phyloP scores from a whole-genome alignment of 306 rosid genomes.

The Rosa chinensis region DNA sequence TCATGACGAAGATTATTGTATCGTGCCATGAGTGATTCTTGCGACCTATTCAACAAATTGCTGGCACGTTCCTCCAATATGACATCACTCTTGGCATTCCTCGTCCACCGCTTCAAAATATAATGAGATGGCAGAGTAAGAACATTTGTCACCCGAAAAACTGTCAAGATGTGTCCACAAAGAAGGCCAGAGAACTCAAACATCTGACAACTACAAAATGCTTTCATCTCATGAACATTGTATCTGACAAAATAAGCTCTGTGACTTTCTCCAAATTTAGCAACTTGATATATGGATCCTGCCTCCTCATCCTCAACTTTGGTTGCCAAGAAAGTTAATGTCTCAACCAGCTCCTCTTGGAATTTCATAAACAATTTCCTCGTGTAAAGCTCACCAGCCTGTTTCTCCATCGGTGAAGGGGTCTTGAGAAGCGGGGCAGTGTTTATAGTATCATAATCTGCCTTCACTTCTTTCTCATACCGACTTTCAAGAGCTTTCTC shows the following conservation, averaged over 20 bases:
- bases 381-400: slow-evolving; percentile 33
- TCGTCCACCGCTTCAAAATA: slow-evolving; percentile 38
- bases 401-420: slow-evolving; percentile 47
- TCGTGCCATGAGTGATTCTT: slow-evolving; percentile 24
- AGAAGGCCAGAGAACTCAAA: slow-evolving; percentile 35
- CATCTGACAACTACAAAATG: slow-evolving; percentile 35
- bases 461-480: slow-evolving; percentile 37
- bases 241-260: slow-evolving; percentile 27
- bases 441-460: slow-evolving; percentile 35
- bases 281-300: slow-evolving; percentile 23
- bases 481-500: slow-evolving; percentile 42
- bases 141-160: slow-evolving; percentile 41
- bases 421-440: slow-evolving; percentile 31
- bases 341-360: slow-evolving; percentile 38
- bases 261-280: slow-evolving; percentile 34
- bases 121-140: slow-evolving; percentile 39
- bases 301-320: slow-evolving; percentile 30
- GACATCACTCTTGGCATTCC: slow-evolving; percentile 42
- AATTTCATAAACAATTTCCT: slow-evolving; percentile 39
- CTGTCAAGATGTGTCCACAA: slow-evolving; percentile 39
- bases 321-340: slow-evolving; percentile 34
- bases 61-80: slow-evolving; percentile 26
- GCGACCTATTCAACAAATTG: slow-evolving; percentile 21
- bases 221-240: slow-evolving; percentile 28
- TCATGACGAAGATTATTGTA: slow-evolving; percentile 33